Percentiles rank a stretch among this genome's conserved stretches.
phyloP scores from a whole-genome alignment of 2,329 filamentous ascomycete genomes.

The Xylariaceae sp. region DNA sequence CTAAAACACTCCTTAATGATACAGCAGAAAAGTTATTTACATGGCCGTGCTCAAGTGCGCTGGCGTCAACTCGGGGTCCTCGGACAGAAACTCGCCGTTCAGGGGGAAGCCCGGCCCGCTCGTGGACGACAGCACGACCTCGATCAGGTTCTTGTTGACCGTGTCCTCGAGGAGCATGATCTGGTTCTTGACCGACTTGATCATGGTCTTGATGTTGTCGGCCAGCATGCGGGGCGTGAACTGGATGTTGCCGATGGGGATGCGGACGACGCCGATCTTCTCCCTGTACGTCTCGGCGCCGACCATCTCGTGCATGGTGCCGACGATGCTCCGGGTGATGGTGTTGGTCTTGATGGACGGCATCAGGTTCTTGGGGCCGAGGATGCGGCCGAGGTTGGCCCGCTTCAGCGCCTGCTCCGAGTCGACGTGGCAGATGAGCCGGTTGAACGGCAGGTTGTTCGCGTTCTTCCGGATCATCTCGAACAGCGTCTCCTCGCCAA shows the following conservation, averaged over 20 bases:
- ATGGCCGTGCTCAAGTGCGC: slow-evolving; percentile 49
- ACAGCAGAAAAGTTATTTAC: slow-evolving; percentile 35
- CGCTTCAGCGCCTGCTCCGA: slow-evolving; percentile 75
- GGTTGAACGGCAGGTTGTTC: slow-evolving; percentile 80
- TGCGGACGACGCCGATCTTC: slow-evolving; percentile 72
- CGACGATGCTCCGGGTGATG: slow-evolving; percentile 72
- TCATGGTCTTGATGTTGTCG: slow-evolving; percentile 73
- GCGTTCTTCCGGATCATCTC: slow-evolving; percentile 61
- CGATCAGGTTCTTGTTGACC: slow-evolving; percentile 65
- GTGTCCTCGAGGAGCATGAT: slow-evolving; percentile 59
- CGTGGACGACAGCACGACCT: slow-evolving; percentile 79
- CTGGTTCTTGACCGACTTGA: slow-evolving; percentile 73
- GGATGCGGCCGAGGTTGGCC: slow-evolving; percentile 69
- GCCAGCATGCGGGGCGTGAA: slow-evolving; percentile 84
- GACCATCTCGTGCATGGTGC: slow-evolving; percentile 73
- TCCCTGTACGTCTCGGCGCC: slow-evolving; percentile 86
- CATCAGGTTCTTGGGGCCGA: slow-evolving; percentile 91
- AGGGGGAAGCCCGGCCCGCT: slow-evolving; percentile 81
- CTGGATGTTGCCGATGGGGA: slow-evolving; percentile 85
- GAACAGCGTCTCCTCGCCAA: slow-evolving; percentile 83
- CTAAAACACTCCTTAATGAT: slow-evolving; percentile 11
- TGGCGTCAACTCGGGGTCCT: slow-evolving; percentile 52
- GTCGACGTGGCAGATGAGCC: slow-evolving; percentile 77
- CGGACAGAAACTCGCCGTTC: slow-evolving; percentile 68
- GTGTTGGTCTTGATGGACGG: slow-evolving; percentile 83